A percentile compares a stretch with the other conserved stretches of the same genome.
Conservation (phyloP, 352 stramenopile genomes). For the Pythium aristosporum region DNA sequence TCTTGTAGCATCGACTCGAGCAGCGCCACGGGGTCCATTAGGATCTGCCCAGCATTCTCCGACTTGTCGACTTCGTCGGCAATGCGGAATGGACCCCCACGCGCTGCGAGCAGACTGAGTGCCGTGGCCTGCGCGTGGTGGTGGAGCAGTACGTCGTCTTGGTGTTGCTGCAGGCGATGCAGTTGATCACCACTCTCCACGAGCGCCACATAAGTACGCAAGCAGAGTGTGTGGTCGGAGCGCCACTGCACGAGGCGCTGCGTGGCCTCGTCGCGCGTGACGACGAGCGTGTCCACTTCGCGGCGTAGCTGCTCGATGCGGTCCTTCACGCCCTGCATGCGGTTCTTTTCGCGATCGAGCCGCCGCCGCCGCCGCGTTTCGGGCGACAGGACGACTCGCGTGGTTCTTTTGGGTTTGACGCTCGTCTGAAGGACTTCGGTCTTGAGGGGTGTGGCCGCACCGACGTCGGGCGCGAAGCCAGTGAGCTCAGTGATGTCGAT, state of each 20-base stretch:
- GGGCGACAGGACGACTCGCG: conserved; percentile 14
- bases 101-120: not conserved
- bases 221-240: not conserved
- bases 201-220: not conserved
- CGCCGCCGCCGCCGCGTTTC: conserved; percentile 48
- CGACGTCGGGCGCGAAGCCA: too few relatives aligned
- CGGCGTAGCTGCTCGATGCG: conserved; percentile 16
- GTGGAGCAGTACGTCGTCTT: not conserved
- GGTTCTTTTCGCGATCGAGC: conserved; percentile 59
- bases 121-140: not conserved
- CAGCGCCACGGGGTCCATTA: conserved; percentile 29
- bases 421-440: not conserved
- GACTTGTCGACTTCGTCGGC: not conserved
- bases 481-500: too few relatives aligned
- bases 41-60: conserved; percentile 22
- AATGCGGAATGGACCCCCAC: not conserved
- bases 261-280: conserved; percentile 36
- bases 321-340: conserved; percentile 20
- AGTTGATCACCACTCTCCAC: not conserved
- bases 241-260: not conserved
- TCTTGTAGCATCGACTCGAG: conserved; percentile 53
- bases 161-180: not conserved
- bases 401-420: not conserved
- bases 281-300: not conserved
- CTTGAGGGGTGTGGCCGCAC: too few relatives aligned